A percentile compares a stretch with the other conserved stretches of the same genome.
Evolutionary conservation across 495 filamentous ascomycete genomes (phyloP).

Genomic region (Rhypophila decipiens): DNA sequence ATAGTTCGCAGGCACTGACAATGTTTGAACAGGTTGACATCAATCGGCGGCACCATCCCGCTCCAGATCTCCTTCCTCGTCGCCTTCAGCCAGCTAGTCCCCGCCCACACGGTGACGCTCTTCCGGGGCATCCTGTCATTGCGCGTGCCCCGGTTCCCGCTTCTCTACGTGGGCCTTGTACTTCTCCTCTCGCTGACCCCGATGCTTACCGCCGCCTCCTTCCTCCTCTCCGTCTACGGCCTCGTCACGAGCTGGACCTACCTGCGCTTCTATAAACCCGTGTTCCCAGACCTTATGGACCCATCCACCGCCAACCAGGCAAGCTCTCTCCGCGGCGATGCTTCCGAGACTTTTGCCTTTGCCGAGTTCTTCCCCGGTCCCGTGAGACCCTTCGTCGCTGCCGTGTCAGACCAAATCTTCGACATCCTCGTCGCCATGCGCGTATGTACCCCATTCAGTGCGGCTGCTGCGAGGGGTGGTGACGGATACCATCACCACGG

Average conservation of each 20-base stretch:
- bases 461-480: conserved; percentile 57
- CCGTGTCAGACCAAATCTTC: conserved; percentile 69
- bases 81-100: conserved; percentile 95
- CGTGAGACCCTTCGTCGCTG: conserved; percentile 68
- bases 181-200: conserved; percentile 71
- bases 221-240: conserved; percentile 73
- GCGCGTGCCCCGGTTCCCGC: conserved; percentile 84
- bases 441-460: conserved; percentile 81
- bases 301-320: conserved; percentile 66
- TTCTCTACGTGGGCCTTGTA: conserved; percentile 73
- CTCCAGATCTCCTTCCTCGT: conserved; percentile 93
- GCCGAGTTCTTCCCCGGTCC: conserved; percentile 91
- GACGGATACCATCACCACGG: no score
- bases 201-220: conserved; percentile 76
- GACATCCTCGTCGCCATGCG: conserved; percentile 62
- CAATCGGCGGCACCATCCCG: conserved; percentile 81
- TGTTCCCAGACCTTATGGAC: conserved; percentile 54
- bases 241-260: conserved; percentile 92
- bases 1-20: no score
- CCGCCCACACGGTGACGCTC: conserved; percentile 94
- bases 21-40: conserved; percentile 68
- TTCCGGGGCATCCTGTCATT: conserved; percentile 82
- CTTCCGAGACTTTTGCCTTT: conserved; percentile 92
- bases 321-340: conserved; percentile 66
- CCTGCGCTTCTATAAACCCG: conserved; percentile 84